These are phyloP conservation scores for Eucalyptus regnans DNA, from an alignment of 345 rosid genomes.

Conservation along the genomic window DNA sequence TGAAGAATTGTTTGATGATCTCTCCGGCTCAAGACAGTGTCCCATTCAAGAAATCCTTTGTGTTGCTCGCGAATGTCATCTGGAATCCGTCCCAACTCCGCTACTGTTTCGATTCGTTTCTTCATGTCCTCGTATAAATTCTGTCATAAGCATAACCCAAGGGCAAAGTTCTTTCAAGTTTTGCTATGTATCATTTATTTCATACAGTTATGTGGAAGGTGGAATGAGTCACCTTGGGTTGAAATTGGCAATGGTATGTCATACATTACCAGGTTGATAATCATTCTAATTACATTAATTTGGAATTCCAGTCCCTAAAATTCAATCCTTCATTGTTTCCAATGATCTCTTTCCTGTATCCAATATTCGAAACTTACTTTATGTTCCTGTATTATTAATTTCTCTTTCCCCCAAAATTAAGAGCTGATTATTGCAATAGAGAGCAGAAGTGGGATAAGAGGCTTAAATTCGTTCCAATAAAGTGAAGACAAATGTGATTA, in stretches of 20 bases:
- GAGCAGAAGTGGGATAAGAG: no score
- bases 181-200: not conserved
- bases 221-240: not conserved
- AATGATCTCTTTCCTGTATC: not conserved
- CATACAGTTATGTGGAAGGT: not conserved
- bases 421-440: no score
- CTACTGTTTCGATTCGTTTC: constrained; percentile 3
- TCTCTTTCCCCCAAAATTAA: no score
- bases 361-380: not conserved
- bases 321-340: not conserved
- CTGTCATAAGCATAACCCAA: not conserved
- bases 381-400: not conserved
- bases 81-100: constrained; percentile 9
- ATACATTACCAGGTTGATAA: not conserved
- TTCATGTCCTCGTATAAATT: constrained; percentile 17
- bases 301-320: not conserved
- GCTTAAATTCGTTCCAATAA: no score
- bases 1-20: constrained; percentile 29
- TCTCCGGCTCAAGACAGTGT: not conserved
- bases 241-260: not conserved
- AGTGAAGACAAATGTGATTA: no score
- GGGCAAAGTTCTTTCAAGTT: not conserved
- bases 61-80: constrained; percentile 11
- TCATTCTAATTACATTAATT: not conserved
- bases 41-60: constrained; percentile 18